phyloP scores from a whole-genome alignment of 1,139 yeast species.

The Blastobotrys indianensis region DNA sequence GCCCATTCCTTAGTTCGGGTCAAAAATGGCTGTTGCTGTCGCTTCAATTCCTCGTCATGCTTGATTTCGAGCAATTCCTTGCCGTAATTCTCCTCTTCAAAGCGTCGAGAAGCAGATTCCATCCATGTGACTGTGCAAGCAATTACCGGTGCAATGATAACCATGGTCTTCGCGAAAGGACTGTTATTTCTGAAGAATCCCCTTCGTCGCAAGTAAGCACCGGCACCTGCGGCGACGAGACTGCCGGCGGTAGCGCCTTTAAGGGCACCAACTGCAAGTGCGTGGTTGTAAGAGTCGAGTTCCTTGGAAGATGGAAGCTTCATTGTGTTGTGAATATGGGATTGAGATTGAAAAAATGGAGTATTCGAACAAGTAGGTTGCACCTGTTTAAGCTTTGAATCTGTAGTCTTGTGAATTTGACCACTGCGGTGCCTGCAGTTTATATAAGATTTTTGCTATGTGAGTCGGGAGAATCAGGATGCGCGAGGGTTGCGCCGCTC shows the following conservation, averaged over 20 bases:
- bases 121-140: constrained; percentile 29
- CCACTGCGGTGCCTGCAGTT: no score
- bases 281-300: constrained; percentile 53
- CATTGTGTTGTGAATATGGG: no score
- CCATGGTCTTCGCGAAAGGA: constrained; percentile 27
- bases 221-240: constrained; percentile 43
- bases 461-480: no score
- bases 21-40: constrained; percentile 9
- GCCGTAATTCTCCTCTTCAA: constrained; percentile 25
- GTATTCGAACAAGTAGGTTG: no score
- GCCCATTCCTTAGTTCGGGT: constrained; percentile 12
- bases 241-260: constrained; percentile 59
- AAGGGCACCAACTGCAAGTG: constrained; percentile 53
- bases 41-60: constrained; percentile 12
- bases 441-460: background rate
- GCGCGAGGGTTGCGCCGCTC: constrained; percentile 1
- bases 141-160: constrained; percentile 28
- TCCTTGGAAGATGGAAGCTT: constrained; percentile 64
- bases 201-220: constrained; percentile 17
- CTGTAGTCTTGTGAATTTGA: no score
- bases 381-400: no score
- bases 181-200: constrained; percentile 14
- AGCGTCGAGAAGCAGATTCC: constrained; percentile 32
- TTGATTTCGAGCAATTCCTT: constrained; percentile 9
- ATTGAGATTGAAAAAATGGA: no score